Evolutionary conservation across 352 stramenopile species (phyloP), one percentile per base, ranked within the genome.

Genomic region (Phytophthora foliorum): DNA sequence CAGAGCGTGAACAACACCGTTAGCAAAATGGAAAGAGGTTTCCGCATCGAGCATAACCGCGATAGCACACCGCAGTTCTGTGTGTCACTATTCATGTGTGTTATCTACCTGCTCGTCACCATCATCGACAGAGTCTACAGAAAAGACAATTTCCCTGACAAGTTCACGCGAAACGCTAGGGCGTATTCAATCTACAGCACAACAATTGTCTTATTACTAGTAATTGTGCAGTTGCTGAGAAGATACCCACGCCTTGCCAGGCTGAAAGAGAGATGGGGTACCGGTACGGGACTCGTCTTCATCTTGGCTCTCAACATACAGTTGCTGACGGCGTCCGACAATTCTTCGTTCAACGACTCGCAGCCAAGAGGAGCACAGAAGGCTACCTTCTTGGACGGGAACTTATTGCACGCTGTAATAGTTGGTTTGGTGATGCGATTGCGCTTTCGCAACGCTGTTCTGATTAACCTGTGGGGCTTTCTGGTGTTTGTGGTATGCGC

Each of bases 361-460:
- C 55, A 63, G 22, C 65, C 29, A 32, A 53, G 29, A 17, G 64
- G 56, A 24, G 6, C 39, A 10, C 45, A 73, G 7, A 56, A 57
- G 4, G 50, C 64, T 22, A 70, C 74, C 4, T 82, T 81, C 52
- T 53, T 92, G 44, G 84, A 83, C 21, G 39, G 78, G 0, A 84
- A 84, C 49, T 67, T 92, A n/a, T 54, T 91, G 17, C 66, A 83
- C 59, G 75, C 83, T 11, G 74, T 88, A 17, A 74, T 89, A 38
- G 82, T 90, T 53, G 83, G 81, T 1, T 68, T 92, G 21, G 74
- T 74, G 22, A 77, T 90, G 24, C 79, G 82, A 7, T 73, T 92
- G 10, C 82, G 82, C 14, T 92, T 91, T 34, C 71, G 75, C 4
- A 91, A 89, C 51, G 78, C 82, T 24, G 65, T 67, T 3, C 21